Conservation (phyloP, 306 rosid species). For the Luffa acutangula region DNA sequence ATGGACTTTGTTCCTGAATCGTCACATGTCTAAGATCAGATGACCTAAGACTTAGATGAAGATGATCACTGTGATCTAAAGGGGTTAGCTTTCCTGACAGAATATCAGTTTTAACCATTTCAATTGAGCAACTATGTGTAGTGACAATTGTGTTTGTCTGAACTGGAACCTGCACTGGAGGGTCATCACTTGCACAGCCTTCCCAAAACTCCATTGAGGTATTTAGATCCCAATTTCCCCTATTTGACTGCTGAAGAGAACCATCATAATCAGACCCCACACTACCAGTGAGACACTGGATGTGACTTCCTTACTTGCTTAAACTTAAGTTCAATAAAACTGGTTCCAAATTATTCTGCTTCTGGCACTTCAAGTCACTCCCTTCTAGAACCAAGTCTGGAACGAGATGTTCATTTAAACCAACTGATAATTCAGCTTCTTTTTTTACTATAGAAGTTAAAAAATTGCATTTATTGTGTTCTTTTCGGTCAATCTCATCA, state of each 20-base stretch:
- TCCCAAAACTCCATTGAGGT: conserved; percentile 95
- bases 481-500: conserved; percentile 17
- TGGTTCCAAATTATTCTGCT: conserved; percentile 27
- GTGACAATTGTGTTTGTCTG: conserved; percentile 16
- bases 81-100: conserved; percentile 15
- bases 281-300: conserved; percentile 18
- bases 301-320: conserved; percentile 35
- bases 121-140: conserved; percentile 14
- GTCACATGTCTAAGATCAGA: conserved; percentile 15
- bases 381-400: conserved; percentile 20
- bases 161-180: conserved; percentile 23
- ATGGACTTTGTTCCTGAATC: conserved; percentile 17
- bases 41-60: conserved; percentile 25
- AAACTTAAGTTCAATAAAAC: conserved; percentile 49
- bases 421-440: conserved; percentile 33
- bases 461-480: conserved; percentile 23
- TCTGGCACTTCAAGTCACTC: conserved; percentile 13
- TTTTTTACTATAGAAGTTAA: conserved; percentile 22
- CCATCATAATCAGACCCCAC: conserved; percentile 15
- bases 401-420: conserved; percentile 31
- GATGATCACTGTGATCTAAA: conserved; percentile 17
- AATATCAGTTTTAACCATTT: conserved; percentile 11
- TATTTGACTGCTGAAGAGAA: conserved; percentile 27
- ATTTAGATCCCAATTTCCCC: conserved; percentile 97
- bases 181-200: conserved; percentile 33